Evolutionary conservation across 2,329 filamentous ascomycete species (phyloP), one percentile per base, ranked within the genome.

Genomic region (Lasiodiplodia sp.): DNA sequence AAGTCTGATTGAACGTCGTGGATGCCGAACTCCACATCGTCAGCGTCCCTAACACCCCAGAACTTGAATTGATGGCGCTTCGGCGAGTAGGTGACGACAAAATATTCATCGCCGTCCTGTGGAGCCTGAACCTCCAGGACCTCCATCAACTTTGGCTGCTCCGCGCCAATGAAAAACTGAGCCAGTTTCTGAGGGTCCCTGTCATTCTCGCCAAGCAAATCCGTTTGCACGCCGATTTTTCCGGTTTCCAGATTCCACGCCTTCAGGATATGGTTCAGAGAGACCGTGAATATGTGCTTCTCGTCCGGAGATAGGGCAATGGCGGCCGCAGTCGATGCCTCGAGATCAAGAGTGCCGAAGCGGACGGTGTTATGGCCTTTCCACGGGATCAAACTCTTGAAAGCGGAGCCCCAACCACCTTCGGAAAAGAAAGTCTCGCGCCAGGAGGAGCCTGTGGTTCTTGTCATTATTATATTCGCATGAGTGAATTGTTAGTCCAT

Each of bases 21-120:
- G 16, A 96, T 84, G 10, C 89, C 85, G 23, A 93, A 78, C 2
- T 82, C 84, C 71, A 81, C 72, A 73, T 82, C 71, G 73, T 91
- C 85, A 73, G 86, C 86, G 66, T 90, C 87, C 72, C 89, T 87
- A 21, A 91, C 87, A 66, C 88, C 87, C 93, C 94, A 99, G 77
- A 99, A 94, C 78, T 97, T 98, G 85, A 99, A 98, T 76, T 95
- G 91, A 44, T 96, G 88, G 37, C 94, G 92, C 71, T 96, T 89
- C 0, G 96, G 95, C 12, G 94, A 97, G 79, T 94, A 97, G 10
- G 93, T 95, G 47, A 93, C 89, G 66, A 95, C 87, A 69, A 86
- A 86, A 75, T 89, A 90, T 49, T 80, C 76, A 70, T 84, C 83
- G 23, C 81, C 82, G 64, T 83, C 81, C 34, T 83, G 73, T 23